Base-by-base conservation (phyloP, 2,329 filamentous ascomycete genomes). In the Penicillium digitatum region DNA sequence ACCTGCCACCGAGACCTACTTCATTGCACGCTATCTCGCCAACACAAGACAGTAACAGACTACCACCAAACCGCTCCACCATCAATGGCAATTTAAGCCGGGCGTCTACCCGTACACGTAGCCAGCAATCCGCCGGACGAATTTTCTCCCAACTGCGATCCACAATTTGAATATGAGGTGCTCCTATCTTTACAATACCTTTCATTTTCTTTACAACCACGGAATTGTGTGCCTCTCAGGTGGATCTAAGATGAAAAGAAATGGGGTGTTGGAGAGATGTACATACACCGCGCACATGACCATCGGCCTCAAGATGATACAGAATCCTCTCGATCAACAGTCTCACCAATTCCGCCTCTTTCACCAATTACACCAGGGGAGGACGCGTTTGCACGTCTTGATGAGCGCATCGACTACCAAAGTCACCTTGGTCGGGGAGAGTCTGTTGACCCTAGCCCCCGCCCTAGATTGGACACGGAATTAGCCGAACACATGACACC, bases 221-320 rank as follows among this genome's bases (percentile, higher is more conserved):
- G 39, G 9, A 57, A 52, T 24, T 57, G 45, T 32, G 35, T 37
- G 12, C 55, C 58, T 3, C 63, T 72, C 12, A 55, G 68, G 18
- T 73, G 70, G 70, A 46, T 67, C 1, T 69, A 72, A 12, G 57
- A 62, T 7, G 63, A 68, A 49, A 61, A 63, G 37, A 57, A 66
- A 32, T 72, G 70, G 71, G 56, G 67, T n/a, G 38, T 65, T 26
- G 52, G 32, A n/a, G 32, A 45, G 18, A 45, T 14, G 24, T 31
- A 52, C 20, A 7, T 20, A 11, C 16, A 32, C 22, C 11, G 16
- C 8, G 26, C 44, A 29, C 16, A 31, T 11, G 32, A 48, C 10
- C 27, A 29, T 22, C 34, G 22, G 18, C 22, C 24, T 5, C 48
- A 38, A 27, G 18, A 43, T 20, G 51, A 42, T 22, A 34, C 18